These are phyloP conservation scores for Corylus americana DNA, from an alignment of 306 rosid species.

Conservation along the genomic window DNA sequence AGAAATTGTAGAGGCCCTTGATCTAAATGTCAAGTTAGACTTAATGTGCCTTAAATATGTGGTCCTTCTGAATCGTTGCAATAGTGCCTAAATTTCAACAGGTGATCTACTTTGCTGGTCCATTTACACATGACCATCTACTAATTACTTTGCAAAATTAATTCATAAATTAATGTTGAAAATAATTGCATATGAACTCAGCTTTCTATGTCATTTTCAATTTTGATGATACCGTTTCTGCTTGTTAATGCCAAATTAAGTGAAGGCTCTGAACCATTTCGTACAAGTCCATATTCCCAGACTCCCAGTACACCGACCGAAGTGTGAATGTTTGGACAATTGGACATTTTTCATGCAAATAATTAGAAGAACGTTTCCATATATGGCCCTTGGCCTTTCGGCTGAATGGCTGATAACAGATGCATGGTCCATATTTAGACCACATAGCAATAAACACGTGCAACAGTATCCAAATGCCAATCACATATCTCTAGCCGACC, in stretches of 20 bases:
- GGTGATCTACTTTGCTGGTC: neutral
- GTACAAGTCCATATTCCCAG: no score
- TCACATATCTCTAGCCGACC: conserved; percentile 54
- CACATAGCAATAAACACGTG: conserved; percentile 34
- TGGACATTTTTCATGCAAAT: conserved; percentile 21
- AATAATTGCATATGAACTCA: neutral
- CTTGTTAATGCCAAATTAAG: neutral
- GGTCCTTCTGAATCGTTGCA: neutral
- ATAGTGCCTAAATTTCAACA: neutral
- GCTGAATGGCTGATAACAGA: conserved; percentile 10
- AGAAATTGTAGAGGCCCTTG: neutral
- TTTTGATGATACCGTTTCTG: neutral
- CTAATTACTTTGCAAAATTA: neutral
- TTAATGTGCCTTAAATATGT: neutral
- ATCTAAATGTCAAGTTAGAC: neutral
- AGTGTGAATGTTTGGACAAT: conserved; percentile 28
- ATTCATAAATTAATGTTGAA: neutral
- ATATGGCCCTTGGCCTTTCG: conserved; percentile 13
- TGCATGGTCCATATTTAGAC: conserved; percentile 20
- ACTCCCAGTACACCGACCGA: neutral
- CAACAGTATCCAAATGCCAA: conserved; percentile 14
- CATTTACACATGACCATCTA: neutral
- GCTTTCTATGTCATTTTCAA: neutral
- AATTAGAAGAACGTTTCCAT: conserved; percentile 28
- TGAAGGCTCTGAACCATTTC: neutral